A percentile compares a stretch with the other conserved stretches of the same genome.
These are phyloP conservation scores for Paxillus rubicundulus DNA, from an alignment of 768 basidiomycete genomes.

Conservation along the genomic window DNA sequence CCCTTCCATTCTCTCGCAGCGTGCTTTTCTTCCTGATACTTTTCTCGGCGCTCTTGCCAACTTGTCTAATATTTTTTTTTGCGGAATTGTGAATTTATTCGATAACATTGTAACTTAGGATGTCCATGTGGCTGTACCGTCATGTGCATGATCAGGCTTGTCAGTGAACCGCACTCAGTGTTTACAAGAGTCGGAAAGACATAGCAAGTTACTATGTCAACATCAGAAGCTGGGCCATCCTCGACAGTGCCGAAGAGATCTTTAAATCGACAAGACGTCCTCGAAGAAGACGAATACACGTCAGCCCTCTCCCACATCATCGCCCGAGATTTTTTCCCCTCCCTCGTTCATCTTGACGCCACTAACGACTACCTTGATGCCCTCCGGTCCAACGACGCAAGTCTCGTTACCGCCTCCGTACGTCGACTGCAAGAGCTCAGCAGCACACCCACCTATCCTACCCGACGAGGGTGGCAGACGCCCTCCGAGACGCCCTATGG, in stretches of 20 bases:
- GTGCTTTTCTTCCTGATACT: neutral
- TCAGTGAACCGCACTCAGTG: neutral
- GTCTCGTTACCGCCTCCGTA: conserved; percentile 74
- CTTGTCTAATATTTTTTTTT: conserved; percentile 1
- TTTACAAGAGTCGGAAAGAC: too few species aligned
- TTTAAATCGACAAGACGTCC: conserved; percentile 66
- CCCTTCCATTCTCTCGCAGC: neutral
- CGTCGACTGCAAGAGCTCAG: conserved; percentile 64
- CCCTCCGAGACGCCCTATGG: conserved; percentile 70
- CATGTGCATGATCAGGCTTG: too few species aligned
- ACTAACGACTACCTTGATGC: conserved; percentile 86
- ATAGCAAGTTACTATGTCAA: conserved; percentile 24
- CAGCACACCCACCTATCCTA: conserved; percentile 44
- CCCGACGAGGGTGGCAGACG: conserved; percentile 37
- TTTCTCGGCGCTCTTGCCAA: neutral
- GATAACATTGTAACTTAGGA: neutral
- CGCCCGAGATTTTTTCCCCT: conserved; percentile 97
- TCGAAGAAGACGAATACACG: conserved; percentile 95
- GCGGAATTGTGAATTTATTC: conserved; percentile 7
- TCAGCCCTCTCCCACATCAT: conserved; percentile 88
- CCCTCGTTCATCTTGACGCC: conserved; percentile 83
- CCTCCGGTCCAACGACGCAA: conserved; percentile 68
- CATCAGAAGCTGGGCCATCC: conserved; percentile 25
- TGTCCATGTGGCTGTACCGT: neutral
- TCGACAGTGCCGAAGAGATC: conserved; percentile 45